Conservation (phyloP, 164 flowering plant species). For the Cinnamomum chago region DNA sequence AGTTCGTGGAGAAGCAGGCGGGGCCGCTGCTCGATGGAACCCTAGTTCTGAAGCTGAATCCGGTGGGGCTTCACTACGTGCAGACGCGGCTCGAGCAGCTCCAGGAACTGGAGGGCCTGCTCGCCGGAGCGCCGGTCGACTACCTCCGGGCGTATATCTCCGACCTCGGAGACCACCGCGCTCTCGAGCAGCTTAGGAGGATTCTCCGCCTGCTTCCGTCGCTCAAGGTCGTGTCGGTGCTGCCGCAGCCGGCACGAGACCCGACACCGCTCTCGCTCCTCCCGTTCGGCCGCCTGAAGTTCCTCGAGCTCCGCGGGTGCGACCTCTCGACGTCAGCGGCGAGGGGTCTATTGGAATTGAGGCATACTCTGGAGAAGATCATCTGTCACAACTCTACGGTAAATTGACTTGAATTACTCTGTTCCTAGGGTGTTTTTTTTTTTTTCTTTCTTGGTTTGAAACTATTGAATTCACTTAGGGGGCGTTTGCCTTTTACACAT, state of each 20-base stretch:
- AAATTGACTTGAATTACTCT: constrained; percentile 11
- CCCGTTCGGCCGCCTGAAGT: constrained; percentile 68
- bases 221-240: constrained; percentile 70
- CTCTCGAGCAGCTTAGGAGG: constrained; percentile 83
- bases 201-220: constrained; percentile 70
- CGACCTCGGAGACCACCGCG: constrained; percentile 94
- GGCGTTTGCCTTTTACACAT: too few relatives aligned
- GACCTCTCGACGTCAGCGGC: constrained; percentile 90
- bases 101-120: constrained; percentile 68
- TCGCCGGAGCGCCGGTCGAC: constrained; percentile 88
- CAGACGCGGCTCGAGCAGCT: constrained; percentile 85
- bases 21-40: constrained; percentile 64
- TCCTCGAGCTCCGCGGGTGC: constrained; percentile 85
- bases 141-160: constrained; percentile 95
- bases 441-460: too few relatives aligned
- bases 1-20: constrained; percentile 66
- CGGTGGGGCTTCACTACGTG: constrained; percentile 87
- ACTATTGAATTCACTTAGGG: too few relatives aligned
- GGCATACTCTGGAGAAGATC: constrained; percentile 85
- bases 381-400: constrained; percentile 91
- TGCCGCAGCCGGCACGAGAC: constrained; percentile 55
- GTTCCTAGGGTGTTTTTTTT: too few relatives aligned
- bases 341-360: constrained; percentile 67
- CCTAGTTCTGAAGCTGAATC: constrained; percentile 68
- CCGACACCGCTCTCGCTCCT: constrained; percentile 71